Evolutionary conservation across 768 basidiomycete species (phyloP), one percentile per base, ranked within the genome.

Genomic region (Mycena epipterygia): DNA sequence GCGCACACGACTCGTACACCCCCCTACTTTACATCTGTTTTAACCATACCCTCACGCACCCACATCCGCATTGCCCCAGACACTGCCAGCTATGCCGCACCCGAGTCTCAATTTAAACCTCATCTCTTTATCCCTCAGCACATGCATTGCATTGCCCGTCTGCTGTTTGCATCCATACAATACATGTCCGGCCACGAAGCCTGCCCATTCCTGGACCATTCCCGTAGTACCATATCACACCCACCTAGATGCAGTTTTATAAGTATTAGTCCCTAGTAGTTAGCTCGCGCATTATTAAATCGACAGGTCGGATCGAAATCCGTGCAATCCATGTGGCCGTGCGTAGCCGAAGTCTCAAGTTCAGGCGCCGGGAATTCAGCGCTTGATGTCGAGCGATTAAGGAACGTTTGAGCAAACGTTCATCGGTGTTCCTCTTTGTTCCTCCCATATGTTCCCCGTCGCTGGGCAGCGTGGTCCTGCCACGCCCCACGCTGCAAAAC

Each of bases 11-110:
- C 61, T 58, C 67, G 37, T 68, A 68, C 32, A 23, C 64, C 37
- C 44, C 42, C 42, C 71, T 72, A 68, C 71, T 21, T 64, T 68
- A 67, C 64, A 61, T 52, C 59, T 62, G 51, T 65, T 62, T 68
- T 68, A 69, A 73, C 62, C 71, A 68, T 57, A 61, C 63, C 70
- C 59, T 8, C 23, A 27, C 67, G 16, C 64, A 51, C 52, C 17
- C 52, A 46, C 48, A 48, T 27, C 42, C 23, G 8, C 66, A 39
- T 17, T 23, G 27, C 29, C 64, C 61, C 44, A 63, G 55, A 69
- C 68, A 58, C 55, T 58, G 32, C n/a, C n/a, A n/a, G n/a, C 58
- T 62, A 62, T 55, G 30, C 33, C 33, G 44, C 56, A 48, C 44
- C 51, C 49, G 23, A 39, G 29, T 21, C 59, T 27, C 37, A 59